Conservation (phyloP, 2,329 filamentous ascomycete species). For the Monosporascus sp. region DNA sequence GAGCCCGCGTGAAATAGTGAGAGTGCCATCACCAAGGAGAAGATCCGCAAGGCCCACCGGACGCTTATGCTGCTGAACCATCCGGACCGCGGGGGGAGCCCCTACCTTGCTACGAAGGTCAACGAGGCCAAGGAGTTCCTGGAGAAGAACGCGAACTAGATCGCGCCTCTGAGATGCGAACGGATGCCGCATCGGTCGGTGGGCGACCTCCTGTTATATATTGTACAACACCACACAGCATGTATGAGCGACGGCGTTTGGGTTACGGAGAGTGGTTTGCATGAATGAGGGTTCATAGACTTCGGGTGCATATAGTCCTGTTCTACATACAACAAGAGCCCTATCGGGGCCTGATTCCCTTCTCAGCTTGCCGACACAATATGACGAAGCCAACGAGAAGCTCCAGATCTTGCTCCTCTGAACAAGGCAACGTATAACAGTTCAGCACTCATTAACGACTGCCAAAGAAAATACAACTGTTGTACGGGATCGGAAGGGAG, state of each 20-base stretch:
- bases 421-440: too few relatives aligned
- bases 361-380: constrained; percentile 9
- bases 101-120: constrained; percentile 94
- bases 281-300: constrained; percentile 3
- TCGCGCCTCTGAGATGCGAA: neutral
- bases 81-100: constrained; percentile 92
- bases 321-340: constrained; percentile 6
- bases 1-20: constrained; percentile 52
- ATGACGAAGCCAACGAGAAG: neutral
- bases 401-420: too few relatives aligned
- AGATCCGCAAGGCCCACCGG: constrained; percentile 90
- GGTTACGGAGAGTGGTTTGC: constrained; percentile 2
- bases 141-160: constrained; percentile 57
- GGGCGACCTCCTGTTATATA: neutral
- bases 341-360: constrained; percentile 11
- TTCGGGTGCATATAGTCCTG: constrained; percentile 3
- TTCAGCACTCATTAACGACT: too few relatives aligned
- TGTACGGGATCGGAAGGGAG: neutral
- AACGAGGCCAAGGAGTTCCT: constrained; percentile 97
- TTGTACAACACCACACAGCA: neutral
- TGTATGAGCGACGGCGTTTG: neutral
- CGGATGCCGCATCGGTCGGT: neutral
- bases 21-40: constrained; percentile 81
- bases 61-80: constrained; percentile 97
- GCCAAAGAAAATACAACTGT: too few relatives aligned